Evolutionary conservation across 257 asterid genomes (phyloP), one percentile per base, ranked within the genome.

Genomic region (Gentiana dahurica): DNA sequence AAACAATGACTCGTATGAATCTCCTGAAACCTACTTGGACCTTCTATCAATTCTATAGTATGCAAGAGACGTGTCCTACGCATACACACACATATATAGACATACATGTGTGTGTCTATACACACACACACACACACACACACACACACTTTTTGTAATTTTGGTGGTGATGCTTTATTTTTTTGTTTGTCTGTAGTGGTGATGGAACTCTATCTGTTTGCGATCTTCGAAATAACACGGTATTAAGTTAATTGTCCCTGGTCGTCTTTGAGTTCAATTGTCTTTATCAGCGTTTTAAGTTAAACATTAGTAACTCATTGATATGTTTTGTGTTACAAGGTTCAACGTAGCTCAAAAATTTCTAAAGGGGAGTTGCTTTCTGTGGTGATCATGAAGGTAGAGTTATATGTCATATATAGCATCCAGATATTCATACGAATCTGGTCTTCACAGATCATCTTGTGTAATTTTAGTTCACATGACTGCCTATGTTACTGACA

Each of bases 351-450:
- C 44, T 91, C 98, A 4, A 95, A 91, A 73, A 87, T 91, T 74
- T 85, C 94, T 34, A 96, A 85, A 78, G 96, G 85, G 55, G 96
- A 87, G 65, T 77, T 85, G 66, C 98, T 91, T n/a, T 87, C 96
- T 6, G 88, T 83, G 58, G 94, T 91, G 65, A 73, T 85, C 63
- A 77, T 91, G 96, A 87, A 87, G 98, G 96, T 91, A 68, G 59
- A 77, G 38, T 63, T 56, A 8, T 13, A 8, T 38, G 5, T 13
- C 37, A 1, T 38, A 55, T 39, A 2, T 36, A 36, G 33, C 4
- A 11, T n/a, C 3, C 32, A 34, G 41, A 37, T 9, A 8, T 35
- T 47, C 61, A 46, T 55, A 12, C 67, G 34, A n/a, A 34, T 47
- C 15, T 12, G 4, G 57, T 53, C n/a, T 48, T 47, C 39, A 37